phyloP scores from a whole-genome alignment of 805 yeast genomes.

The Saccharomycopsis sp. region DNA sequence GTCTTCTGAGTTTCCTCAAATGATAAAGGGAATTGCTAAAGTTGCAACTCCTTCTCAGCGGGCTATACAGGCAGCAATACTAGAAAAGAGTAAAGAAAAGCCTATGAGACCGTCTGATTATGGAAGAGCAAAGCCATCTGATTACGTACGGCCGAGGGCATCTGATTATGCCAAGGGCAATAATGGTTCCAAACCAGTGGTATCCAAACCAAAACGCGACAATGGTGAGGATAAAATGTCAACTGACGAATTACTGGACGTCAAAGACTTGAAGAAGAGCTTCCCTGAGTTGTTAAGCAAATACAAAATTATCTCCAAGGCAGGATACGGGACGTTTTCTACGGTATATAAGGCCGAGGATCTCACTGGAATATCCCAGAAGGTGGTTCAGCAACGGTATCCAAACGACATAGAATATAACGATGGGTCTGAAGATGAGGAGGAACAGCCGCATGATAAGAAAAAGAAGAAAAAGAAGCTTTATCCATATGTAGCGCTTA shows the following conservation, averaged over 20 bases:
- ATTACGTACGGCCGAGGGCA: too few species aligned
- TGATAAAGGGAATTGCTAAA: too few species aligned
- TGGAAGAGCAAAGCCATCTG: too few species aligned
- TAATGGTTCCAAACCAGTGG: not conserved
- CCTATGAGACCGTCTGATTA: too few species aligned
- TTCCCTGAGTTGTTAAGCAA: constrained; percentile 43
- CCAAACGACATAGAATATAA: constrained; percentile 34
- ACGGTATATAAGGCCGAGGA: constrained; percentile 71
- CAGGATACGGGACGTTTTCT: constrained; percentile 90
- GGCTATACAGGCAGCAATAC: too few species aligned
- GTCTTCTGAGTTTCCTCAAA: not conserved
- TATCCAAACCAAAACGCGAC: constrained; percentile 2
- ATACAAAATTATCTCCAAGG: constrained; percentile 33
- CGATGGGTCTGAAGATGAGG: constrained; percentile 25
- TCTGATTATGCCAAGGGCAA: not conserved
- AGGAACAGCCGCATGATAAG: constrained; percentile 6
- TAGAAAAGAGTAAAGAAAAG: too few species aligned
- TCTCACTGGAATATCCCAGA: constrained; percentile 43
- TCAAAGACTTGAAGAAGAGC: constrained; percentile 44
- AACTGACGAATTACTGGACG: constrained; percentile 49
- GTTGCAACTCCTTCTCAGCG: too few species aligned
- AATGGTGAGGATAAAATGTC: constrained; percentile 35
- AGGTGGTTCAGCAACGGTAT: constrained; percentile 23
- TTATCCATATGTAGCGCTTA: constrained; percentile 61
- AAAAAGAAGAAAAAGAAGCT: constrained; percentile 22